phyloP scores from a whole-genome alignment of 306 rosid species.

The Oemleria cerasiformis region DNA sequence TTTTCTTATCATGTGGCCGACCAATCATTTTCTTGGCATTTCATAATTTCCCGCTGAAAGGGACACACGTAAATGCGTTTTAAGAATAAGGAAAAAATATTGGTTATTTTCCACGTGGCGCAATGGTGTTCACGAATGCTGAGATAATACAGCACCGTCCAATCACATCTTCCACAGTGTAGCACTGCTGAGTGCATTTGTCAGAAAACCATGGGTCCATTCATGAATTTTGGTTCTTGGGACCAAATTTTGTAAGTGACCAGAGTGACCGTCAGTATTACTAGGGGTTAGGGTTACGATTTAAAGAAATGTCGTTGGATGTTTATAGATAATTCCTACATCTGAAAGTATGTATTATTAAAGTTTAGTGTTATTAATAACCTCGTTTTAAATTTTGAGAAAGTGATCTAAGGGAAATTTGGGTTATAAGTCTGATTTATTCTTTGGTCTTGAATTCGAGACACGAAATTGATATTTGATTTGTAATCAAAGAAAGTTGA shows the following conservation, averaged over 20 bases:
- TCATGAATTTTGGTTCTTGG: neutral
- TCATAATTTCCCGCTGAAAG: neutral
- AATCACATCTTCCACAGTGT: slow-evolving; percentile 5
- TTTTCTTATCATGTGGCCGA: slow-evolving; percentile 25
- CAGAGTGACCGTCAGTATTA: no score
- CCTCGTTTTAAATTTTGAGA: no score
- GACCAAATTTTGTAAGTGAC: neutral
- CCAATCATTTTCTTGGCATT: slow-evolving; percentile 20
- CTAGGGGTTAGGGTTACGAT: no score
- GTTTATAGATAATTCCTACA: no score
- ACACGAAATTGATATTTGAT: no score
- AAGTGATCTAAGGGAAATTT: no score
- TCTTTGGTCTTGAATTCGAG: no score
- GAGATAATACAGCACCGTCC: slow-evolving; percentile 13
- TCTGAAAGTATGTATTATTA: no score
- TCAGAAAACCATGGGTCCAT: neutral
- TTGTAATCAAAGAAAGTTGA: no score
- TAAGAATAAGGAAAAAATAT: neutral
- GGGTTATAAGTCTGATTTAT: no score
- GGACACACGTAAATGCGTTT: neutral
- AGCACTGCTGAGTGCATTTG: neutral
- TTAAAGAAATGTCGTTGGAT: no score
- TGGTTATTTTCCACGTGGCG: slow-evolving; percentile 19
- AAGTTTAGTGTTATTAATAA: no score
- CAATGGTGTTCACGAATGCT: slow-evolving; percentile 10